Evolutionary conservation across 1,284 basidiomycete species (phyloP).

Genomic region (Phlebopus sp.): DNA sequence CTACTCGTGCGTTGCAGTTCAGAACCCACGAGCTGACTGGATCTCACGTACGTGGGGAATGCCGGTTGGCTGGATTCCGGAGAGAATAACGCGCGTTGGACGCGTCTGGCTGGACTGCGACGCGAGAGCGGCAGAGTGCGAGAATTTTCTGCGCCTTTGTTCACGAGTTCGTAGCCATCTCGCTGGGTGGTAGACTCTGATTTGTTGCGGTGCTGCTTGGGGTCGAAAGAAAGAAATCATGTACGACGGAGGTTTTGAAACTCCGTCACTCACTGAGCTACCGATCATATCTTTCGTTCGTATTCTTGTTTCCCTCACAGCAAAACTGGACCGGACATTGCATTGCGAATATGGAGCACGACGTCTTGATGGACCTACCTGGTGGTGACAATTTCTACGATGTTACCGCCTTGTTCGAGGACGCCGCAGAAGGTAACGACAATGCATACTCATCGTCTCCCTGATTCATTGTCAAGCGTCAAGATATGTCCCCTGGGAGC

Average conservation of each 20-base stretch:
- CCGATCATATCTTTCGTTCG: neutral
- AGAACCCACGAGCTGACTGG: neutral
- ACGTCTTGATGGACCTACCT: constrained; percentile 36
- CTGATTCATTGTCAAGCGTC: constrained; percentile 10
- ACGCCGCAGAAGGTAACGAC: constrained; percentile 52
- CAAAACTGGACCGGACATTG: constrained; percentile 2
- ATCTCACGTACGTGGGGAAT: constrained; percentile 69
- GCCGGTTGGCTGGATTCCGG: constrained; percentile 84
- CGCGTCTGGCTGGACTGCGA: constrained; percentile 4
- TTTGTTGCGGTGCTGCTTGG: neutral
- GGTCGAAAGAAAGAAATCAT: constrained; percentile 13
- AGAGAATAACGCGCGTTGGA: constrained; percentile 55
- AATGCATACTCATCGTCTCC: constrained; percentile 5
- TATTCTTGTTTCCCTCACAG: constrained; percentile 4
- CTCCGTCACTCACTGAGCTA: constrained; percentile 20
- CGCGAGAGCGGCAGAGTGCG: constrained; percentile 4
- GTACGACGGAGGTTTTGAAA: constrained; percentile 22
- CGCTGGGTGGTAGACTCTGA: neutral
- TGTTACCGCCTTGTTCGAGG: constrained; percentile 53
- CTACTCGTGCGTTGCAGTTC: constrained; percentile 40
- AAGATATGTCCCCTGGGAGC: constrained; percentile 65
- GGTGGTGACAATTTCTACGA: constrained; percentile 59
- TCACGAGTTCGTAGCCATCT: neutral
- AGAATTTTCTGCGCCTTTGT: neutral
- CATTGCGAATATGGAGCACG: constrained; percentile 19